Evolutionary conservation across 2,329 filamentous ascomycete genomes (phyloP), one percentile per base, ranked within the genome.

Genomic region (Aspergillus tanneri): DNA sequence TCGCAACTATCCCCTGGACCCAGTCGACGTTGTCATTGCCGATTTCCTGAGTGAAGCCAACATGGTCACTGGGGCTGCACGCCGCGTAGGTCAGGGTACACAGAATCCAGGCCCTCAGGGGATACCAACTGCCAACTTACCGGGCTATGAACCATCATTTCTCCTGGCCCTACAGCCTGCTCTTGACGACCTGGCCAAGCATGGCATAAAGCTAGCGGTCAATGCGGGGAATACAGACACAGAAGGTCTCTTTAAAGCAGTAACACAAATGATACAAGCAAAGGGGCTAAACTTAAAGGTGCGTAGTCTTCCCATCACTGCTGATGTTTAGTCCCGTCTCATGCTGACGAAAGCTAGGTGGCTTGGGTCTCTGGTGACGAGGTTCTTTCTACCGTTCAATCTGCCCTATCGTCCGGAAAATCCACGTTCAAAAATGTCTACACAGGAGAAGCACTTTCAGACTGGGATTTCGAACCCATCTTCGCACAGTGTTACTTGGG

Each of bases 41-140:
- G 73, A 76, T 54, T 75, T 72, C 59, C 74, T 77, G 68, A 72
- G 70, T 47, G 74, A 77, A 50, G 72, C 74, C 53, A 82, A 81
- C 59, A 79, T 82, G 69, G 75, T 77, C 18, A 64, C 63, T 8
- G 54, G 48, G 9, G 57, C 57, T n/a, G 56, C 50, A 25, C 51
- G 74, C 62, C 61, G 68, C 52, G 46, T 74, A 56, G 47, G 77
- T 54, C 61, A 68, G 43, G 58, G 66, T 4, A 52, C 59, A 36
- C 50, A 43, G 14, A 21, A 21, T n/a, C 37, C 14, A 34, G 6
- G 32, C 30, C 5, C 34, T 7, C 11, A 47, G 14, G 19, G 1
- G 9, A 8, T 56, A 25, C 40, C 25, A 6, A 22, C 50, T 3
- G 27, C 52, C 11, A 58, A 50, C 8, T 58, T 61, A 5, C 74